Conservation (phyloP, 371 early-diverging fungal genomes). For the Rhizopus delemar region DNA sequence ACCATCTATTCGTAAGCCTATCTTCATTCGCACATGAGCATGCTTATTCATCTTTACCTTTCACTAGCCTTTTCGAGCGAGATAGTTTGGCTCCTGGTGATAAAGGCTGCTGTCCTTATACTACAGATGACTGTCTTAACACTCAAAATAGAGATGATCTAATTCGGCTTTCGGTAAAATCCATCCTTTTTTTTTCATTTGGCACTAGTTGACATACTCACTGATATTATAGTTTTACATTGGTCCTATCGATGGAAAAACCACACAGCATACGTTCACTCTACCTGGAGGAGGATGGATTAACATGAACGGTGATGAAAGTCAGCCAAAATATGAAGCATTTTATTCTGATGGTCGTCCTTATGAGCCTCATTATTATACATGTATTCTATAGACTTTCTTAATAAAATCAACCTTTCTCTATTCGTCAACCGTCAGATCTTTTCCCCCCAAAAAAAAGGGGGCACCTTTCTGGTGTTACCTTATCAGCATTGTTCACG, state of each 20-base stretch:
- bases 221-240: neutral
- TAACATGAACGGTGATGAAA: neutral
- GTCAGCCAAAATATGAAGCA: neutral
- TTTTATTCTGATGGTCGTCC: neutral
- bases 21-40: too few relatives aligned
- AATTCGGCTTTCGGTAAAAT: constrained; percentile 5
- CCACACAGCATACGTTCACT: neutral
- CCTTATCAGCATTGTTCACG: too few relatives aligned
- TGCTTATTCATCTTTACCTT: too few relatives aligned
- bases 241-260: neutral
- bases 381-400: too few relatives aligned
- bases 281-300: neutral
- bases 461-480: too few relatives aligned
- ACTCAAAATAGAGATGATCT: neutral
- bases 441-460: too few relatives aligned
- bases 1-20: neutral
- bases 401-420: too few relatives aligned
- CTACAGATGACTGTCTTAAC: constrained; percentile 9
- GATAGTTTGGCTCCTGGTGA: constrained; percentile 1
- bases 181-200: neutral
- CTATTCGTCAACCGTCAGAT: too few relatives aligned
- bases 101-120: constrained; percentile 21
- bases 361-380: neutral
- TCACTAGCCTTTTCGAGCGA: constrained; percentile 4
- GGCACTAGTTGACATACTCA: too few relatives aligned